Conservation (phyloP, 495 filamentous ascomycete genomes). For the Pyrenula aspistea region DNA sequence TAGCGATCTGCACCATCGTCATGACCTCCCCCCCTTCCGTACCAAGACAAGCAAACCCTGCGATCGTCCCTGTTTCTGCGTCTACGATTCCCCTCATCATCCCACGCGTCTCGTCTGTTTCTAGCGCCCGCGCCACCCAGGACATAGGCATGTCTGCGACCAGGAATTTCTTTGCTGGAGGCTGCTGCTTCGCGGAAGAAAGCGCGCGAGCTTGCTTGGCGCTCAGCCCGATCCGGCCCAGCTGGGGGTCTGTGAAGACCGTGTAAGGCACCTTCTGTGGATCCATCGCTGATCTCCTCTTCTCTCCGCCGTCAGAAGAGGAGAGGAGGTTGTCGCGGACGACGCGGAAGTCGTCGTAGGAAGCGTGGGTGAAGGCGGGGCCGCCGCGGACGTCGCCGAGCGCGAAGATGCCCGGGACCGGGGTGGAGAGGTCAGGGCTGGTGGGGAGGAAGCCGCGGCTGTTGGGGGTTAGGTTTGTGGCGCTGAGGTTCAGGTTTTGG, state of each 20-base stretch:
- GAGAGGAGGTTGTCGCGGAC: conserved; percentile 24
- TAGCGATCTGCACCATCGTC: conserved; percentile 37
- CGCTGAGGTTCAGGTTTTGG: conserved; percentile 17
- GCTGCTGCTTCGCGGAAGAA: conserved; percentile 3
- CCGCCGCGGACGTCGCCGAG: conserved; percentile 38
- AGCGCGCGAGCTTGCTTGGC: conserved; percentile 16
- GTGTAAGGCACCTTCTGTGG: conserved; percentile 26
- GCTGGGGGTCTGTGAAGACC: conserved; percentile 39
- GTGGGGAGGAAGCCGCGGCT: conserved; percentile 25
- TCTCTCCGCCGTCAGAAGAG: not conserved
- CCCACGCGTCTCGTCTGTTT: conserved; percentile 36
- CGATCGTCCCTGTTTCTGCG: conserved; percentile 25
- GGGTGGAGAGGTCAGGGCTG: conserved; percentile 26
- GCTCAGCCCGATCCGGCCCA: conserved; percentile 35
- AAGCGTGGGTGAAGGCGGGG: conserved; percentile 42
- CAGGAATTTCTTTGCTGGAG: conserved; percentile 14
- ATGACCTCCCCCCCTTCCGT: conserved; percentile 42
- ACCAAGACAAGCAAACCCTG: conserved; percentile 36
- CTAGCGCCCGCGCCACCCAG: conserved; percentile 37
- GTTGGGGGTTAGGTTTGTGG: conserved; percentile 21
- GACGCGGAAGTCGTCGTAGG: conserved; percentile 43
- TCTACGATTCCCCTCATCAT: conserved; percentile 41
- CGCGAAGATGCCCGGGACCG: conserved; percentile 25
- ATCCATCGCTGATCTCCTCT: not conserved
- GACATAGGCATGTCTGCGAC: conserved; percentile 37